These are phyloP conservation scores for Acacia concinna DNA, from an alignment of 331 rosid species.

Conservation along the genomic window DNA sequence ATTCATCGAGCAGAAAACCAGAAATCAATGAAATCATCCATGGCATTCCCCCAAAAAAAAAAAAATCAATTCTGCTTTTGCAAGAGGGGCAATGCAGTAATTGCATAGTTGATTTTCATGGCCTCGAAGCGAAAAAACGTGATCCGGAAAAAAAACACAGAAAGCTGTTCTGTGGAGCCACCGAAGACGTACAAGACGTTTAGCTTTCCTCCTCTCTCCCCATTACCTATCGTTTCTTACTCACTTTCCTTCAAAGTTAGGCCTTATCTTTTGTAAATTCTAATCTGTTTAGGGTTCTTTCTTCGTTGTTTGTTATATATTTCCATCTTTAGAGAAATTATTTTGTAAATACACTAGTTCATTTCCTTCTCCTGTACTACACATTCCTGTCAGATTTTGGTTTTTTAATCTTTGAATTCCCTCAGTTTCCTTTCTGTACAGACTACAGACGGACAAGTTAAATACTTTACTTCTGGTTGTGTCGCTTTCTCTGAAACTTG, in stretches of 20 bases:
- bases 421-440: conserved; percentile 24
- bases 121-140: conserved; percentile 2
- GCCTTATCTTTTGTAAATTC: conserved; percentile 37
- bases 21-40: background rate
- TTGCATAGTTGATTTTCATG: background rate
- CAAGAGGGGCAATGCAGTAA: conserved; percentile 37
- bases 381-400: background rate
- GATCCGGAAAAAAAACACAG: background rate
- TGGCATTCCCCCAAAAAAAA: background rate
- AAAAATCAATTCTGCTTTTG: too few species aligned
- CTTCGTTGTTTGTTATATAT: background rate
- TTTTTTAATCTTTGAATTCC: conserved; percentile 27
- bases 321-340: background rate
- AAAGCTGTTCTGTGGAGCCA: background rate
- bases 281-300: conserved; percentile 22
- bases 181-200: background rate
- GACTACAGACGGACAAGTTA: background rate
- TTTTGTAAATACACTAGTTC: conserved; percentile 29
- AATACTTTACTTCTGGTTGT: conserved; percentile 20
- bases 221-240: conserved; percentile 50
- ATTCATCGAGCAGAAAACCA: background rate
- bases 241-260: conserved; percentile 34
- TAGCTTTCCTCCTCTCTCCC: conserved; percentile 13
- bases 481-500: conserved; percentile 11
- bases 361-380: background rate